Conservation (phyloP, 257 asterid genomes). For the Solanum boliviense region DNA sequence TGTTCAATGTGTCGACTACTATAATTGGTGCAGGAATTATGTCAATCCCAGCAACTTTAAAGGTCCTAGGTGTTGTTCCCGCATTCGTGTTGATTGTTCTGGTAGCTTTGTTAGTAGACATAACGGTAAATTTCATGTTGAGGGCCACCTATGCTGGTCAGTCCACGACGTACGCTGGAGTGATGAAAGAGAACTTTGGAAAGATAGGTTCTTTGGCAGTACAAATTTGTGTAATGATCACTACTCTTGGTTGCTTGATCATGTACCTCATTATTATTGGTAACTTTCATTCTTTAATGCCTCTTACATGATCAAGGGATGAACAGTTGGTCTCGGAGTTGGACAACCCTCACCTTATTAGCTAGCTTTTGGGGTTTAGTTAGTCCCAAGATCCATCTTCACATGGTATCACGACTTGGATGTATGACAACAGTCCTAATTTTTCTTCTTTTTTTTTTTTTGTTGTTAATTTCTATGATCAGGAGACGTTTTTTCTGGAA, state of each 20-base stretch:
- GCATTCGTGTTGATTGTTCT: background rate
- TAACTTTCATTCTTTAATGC: background rate
- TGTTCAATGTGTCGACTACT: conserved; percentile 83
- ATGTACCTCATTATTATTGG: conserved; percentile 1
- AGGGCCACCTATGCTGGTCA: conserved; percentile 30
- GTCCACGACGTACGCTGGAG: conserved; percentile 40
- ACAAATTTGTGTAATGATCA: background rate
- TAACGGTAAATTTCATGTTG: background rate
- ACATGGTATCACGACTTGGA: background rate
- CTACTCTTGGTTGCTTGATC: background rate
- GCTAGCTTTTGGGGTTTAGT: background rate
- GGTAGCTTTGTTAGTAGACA: background rate
- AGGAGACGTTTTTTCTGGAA: conserved; percentile 93
- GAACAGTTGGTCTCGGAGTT: background rate
- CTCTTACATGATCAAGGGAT: background rate
- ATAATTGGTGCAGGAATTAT: conserved; percentile 92
- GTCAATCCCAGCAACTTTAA: conserved; percentile 94
- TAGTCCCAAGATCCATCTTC: background rate
- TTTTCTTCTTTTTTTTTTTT: background rate
- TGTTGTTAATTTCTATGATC: conserved; percentile 2
- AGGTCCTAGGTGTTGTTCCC: conserved; percentile 46
- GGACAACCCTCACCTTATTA: background rate
- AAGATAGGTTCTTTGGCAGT: background rate
- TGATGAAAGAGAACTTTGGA: background rate
- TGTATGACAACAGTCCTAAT: background rate